These are phyloP conservation scores for Daedaleopsis nitida DNA, from an alignment of 768 basidiomycete genomes.

Conservation along the genomic window DNA sequence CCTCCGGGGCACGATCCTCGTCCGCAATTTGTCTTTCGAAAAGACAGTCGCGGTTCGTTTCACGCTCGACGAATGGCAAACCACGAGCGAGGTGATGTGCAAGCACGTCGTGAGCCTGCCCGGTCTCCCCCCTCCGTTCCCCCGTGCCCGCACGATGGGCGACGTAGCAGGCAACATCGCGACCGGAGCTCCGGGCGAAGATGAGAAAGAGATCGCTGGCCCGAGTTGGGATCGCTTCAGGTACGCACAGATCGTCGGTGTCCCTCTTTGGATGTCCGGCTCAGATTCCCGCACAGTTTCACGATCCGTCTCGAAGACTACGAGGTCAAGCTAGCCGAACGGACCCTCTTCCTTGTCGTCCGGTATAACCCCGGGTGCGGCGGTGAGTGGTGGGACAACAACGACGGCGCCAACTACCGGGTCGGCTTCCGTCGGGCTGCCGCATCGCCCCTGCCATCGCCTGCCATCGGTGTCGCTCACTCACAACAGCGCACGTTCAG, in stretches of 20 bases:
- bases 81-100: constrained; percentile 80
- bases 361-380: constrained; percentile 49
- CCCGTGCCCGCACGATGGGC: constrained; percentile 34
- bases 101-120: constrained; percentile 46
- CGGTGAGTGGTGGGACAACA: constrained; percentile 96
- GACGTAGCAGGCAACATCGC: constrained; percentile 42
- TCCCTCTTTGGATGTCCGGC: constrained; percentile 1
- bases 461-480: constrained; percentile 14
- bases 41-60: constrained; percentile 87
- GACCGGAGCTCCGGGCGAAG: constrained; percentile 28
- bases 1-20: constrained; percentile 77
- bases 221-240: constrained; percentile 37
- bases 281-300: constrained; percentile 51
- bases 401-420: constrained; percentile 73
- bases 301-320: constrained; percentile 74
- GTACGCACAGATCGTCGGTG: constrained; percentile 22
- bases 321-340: constrained; percentile 45
- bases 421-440: constrained; percentile 56
- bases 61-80: constrained; percentile 94
- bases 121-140: constrained; percentile 35
- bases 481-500: constrained; percentile 34
- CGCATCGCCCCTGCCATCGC: constrained; percentile 22
- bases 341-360: constrained; percentile 63
- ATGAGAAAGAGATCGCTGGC: constrained; percentile 12
- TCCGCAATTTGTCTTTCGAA: constrained; percentile 83